Evolutionary conservation across 768 basidiomycete genomes (phyloP).

Genomic region (Agrocybe chaxingu): DNA sequence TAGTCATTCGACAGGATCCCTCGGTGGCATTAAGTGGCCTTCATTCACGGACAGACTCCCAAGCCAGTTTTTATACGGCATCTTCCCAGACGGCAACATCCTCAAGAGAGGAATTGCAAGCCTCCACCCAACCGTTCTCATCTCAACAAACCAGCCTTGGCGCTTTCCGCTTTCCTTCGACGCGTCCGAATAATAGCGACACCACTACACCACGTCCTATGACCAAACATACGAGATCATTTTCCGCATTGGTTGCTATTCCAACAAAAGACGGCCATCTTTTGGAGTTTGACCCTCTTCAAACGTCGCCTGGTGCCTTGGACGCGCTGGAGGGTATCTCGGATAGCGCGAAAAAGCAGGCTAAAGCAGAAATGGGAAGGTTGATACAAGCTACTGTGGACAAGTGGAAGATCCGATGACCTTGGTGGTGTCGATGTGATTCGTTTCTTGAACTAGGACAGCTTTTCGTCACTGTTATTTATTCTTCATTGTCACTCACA

Average conservation of each 20-base stretch:
- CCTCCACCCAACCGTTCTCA: slow-evolving; percentile 14
- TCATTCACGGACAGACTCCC: slow-evolving; percentile 51
- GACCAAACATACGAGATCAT: slow-evolving; percentile 29
- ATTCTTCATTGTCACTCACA: slow-evolving; percentile 5
- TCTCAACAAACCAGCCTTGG: slow-evolving; percentile 16
- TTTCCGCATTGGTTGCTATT: slow-evolving; percentile 69
- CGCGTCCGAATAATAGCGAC: slow-evolving; percentile 21
- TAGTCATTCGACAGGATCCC: slow-evolving; percentile 60
- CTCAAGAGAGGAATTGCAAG: slow-evolving; percentile 41
- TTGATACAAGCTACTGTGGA: slow-evolving; percentile 71
- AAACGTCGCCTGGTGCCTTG: slow-evolving; percentile 66
- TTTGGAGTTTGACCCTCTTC: slow-evolving; percentile 83
- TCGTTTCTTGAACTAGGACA: slow-evolving; percentile 3
- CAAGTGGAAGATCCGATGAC: slow-evolving; percentile 65
- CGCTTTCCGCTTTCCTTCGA: slow-evolving; percentile 25
- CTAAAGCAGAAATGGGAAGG: slow-evolving; percentile 69
- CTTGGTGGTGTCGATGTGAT: not conserved
- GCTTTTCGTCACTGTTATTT: slow-evolving; percentile 6
- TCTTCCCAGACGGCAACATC: slow-evolving; percentile 34
- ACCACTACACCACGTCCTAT: slow-evolving; percentile 32
- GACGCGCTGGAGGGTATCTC: slow-evolving; percentile 78
- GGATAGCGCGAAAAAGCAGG: slow-evolving; percentile 80
- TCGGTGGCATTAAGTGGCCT: slow-evolving; percentile 32
- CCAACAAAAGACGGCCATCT: slow-evolving; percentile 77
- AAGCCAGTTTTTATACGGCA: slow-evolving; percentile 42